Evolutionary conservation across 2,329 filamentous ascomycete species (phyloP).

Genomic region (Pleochaeta shiraiana): DNA sequence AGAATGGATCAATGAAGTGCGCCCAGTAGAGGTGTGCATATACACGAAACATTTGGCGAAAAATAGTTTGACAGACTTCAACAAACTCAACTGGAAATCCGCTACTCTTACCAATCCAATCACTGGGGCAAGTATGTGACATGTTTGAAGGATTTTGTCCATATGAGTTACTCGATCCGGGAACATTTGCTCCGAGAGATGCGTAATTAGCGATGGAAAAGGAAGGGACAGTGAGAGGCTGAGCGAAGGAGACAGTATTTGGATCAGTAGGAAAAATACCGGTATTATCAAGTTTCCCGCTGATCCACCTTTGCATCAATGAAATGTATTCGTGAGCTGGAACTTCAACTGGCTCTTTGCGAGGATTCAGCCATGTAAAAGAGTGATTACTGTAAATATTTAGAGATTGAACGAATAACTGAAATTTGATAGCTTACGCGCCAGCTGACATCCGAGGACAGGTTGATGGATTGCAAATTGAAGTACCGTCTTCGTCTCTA

Average conservation of each 20-base stretch:
- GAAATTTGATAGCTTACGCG: conserved; percentile 36
- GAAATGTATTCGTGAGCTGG: conserved; percentile 88
- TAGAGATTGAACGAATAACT: background rate
- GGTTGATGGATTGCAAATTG: conserved; percentile 63
- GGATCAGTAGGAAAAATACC: conserved; percentile 79
- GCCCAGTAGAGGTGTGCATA: conserved; percentile 98
- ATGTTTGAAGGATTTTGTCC: conserved; percentile 23
- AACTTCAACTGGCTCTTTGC: conserved; percentile 73
- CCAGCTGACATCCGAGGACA: conserved; percentile 93
- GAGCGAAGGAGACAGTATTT: conserved; percentile 41
- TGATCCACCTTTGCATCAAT: conserved; percentile 92
- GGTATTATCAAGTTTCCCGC: conserved; percentile 80
- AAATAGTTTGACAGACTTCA: conserved; percentile 77
- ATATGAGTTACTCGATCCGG: conserved; percentile 19
- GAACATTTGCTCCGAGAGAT: conserved; percentile 28
- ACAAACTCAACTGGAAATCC: conserved; percentile 85
- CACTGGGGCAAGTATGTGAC: conserved; percentile 31
- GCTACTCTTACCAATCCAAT: conserved; percentile 79
- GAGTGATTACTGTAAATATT: conserved; percentile 49
- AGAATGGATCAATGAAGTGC: conserved; percentile 71
- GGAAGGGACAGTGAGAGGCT: conserved; percentile 37
- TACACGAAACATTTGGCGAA: conserved; percentile 96
- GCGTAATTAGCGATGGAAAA: conserved; percentile 33
- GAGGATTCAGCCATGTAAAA: conserved; percentile 88
- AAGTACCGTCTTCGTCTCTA: conserved; percentile 52